Percentiles rank a stretch among this genome's conserved stretches.
phyloP scores from a whole-genome alignment of 2,329 filamentous ascomycete genomes.

The Cercospora citrullina region DNA sequence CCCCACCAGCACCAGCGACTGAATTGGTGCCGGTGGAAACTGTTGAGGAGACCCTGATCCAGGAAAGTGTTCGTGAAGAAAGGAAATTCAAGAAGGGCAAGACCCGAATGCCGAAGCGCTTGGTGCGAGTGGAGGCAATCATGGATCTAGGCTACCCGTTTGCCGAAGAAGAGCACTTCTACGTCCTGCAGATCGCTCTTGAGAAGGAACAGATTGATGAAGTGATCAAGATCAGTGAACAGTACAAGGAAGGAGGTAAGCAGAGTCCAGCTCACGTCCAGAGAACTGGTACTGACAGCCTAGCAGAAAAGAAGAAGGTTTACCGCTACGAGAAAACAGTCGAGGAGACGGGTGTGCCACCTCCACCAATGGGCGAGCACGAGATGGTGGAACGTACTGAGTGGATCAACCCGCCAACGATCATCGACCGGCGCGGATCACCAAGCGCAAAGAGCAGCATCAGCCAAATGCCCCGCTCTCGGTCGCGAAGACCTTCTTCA shows the following conservation, averaged over 20 bases:
- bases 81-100: constrained; percentile 66
- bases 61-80: constrained; percentile 30
- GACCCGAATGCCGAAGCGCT: constrained; percentile 78
- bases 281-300: constrained; percentile 22
- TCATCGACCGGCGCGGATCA: constrained; percentile 33
- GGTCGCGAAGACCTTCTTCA: constrained; percentile 29
- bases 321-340: constrained; percentile 40
- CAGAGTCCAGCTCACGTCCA: not conserved
- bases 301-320: constrained; percentile 38
- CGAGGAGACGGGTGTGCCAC: constrained; percentile 25
- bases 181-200: constrained; percentile 80
- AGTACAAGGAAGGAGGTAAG: constrained; percentile 58
- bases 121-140: constrained; percentile 78
- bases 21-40: constrained; percentile 11
- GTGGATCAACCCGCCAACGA: constrained; percentile 43
- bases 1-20: constrained; percentile 13
- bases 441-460: constrained; percentile 33
- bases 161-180: constrained; percentile 80
- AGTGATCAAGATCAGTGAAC: constrained; percentile 77
- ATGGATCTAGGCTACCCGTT: constrained; percentile 84
- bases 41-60: constrained; percentile 25
- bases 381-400: constrained; percentile 41
- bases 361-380: constrained; percentile 33
- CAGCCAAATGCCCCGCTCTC: constrained; percentile 31
- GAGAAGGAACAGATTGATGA: constrained; percentile 91